Conservation (phyloP, 352 stramenopile genomes). For the Globisporangium spiculum region DNA sequence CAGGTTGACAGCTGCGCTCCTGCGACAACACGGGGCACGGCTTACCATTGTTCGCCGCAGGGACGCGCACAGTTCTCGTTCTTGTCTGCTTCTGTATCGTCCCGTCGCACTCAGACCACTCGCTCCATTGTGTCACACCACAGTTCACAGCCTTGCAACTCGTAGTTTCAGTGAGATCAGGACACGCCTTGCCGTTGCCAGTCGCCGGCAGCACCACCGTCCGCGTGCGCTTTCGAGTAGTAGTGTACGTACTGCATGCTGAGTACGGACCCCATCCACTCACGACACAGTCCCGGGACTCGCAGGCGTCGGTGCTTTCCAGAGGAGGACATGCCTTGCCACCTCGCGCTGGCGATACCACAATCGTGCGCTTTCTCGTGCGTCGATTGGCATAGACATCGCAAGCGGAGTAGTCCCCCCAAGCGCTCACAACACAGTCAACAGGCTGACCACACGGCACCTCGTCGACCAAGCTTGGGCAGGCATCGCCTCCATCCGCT, state of each 20-base stretch:
- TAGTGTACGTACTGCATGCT: slow-evolving; percentile 30
- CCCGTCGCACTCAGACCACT: slow-evolving; percentile 43
- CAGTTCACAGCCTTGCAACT: slow-evolving; percentile 52
- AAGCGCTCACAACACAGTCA: slow-evolving; percentile 52
- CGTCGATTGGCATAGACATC: slow-evolving; percentile 28
- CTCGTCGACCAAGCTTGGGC: slow-evolving; percentile 30
- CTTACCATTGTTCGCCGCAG: slow-evolving; percentile 30
- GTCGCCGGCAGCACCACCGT: slow-evolving; percentile 22
- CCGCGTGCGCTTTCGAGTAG: slow-evolving; percentile 41
- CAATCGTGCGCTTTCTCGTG: slow-evolving; percentile 31
- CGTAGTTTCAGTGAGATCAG: slow-evolving; percentile 33
- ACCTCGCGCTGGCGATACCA: slow-evolving; percentile 32
- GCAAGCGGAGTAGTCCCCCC: slow-evolving; percentile 37
- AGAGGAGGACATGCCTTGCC: slow-evolving; percentile 42
- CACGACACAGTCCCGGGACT: slow-evolving; percentile 43
- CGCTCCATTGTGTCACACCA: slow-evolving; percentile 42
- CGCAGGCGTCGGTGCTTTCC: slow-evolving; percentile 31
- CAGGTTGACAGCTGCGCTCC: slow-evolving; percentile 34
- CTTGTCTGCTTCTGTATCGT: slow-evolving; percentile 32
- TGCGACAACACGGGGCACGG: slow-evolving; percentile 42
- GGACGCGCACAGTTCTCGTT: slow-evolving; percentile 37
- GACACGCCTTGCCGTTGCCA: slow-evolving; percentile 43
- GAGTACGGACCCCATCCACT: slow-evolving; percentile 51
- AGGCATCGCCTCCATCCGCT: slow-evolving; percentile 39
- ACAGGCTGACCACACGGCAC: slow-evolving; percentile 30